Base-by-base conservation (phyloP, 805 yeast genomes). In the Debaryomyces tyrocola region DNA sequence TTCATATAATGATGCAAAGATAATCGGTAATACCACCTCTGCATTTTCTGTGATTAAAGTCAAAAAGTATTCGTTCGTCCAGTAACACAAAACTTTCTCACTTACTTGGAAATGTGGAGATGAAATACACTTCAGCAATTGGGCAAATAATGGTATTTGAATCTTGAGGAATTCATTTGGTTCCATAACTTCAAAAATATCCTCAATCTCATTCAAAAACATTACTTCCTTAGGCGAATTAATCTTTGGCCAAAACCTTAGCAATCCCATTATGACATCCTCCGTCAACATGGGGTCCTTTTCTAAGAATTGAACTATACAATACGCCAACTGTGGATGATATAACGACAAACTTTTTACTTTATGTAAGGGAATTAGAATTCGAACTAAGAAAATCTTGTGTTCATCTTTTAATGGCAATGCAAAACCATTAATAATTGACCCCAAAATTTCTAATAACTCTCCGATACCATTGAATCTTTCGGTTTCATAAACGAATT, bases 31-130 rank as follows among this genome's bases (percentile, higher is more conserved):
- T 45, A 92, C 90, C 33, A 87, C 91, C 58, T 90, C 96, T 7
- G 96, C 91, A 64, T 87, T 87, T 59, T 94, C 98, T 17, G 95
- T 89, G 41, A 94, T 90, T 56, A 92, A 70, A 36, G 90, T 86
- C 53, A 91, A 80, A 65, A 94, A 91, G 69, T 89, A 91, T 62
- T 94, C 98, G 66, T 92, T 92, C 58, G 89, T 87, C 94, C 97
- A 94, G 66, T 83, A 90, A 62, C 91, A 87, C 49, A 94, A 78
- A 2, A 94, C 97, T 56, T 95, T 90, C 69, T 94, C 99, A 47
- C 95, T 87, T 20, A 94, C 97, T 75, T 94, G 99, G 75, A 94
- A 95, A 71, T 94, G 98, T 21, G 96, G 89, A 1, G 96, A 87
- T 21, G 96, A 80, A 34, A 94, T 91, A 70, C 98, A 92, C 67